Evolutionary conservation across 371 early-diverging fungal species (phyloP), one percentile per base, ranked within the genome.

Genomic region (Choanephora cucurbitarum): DNA sequence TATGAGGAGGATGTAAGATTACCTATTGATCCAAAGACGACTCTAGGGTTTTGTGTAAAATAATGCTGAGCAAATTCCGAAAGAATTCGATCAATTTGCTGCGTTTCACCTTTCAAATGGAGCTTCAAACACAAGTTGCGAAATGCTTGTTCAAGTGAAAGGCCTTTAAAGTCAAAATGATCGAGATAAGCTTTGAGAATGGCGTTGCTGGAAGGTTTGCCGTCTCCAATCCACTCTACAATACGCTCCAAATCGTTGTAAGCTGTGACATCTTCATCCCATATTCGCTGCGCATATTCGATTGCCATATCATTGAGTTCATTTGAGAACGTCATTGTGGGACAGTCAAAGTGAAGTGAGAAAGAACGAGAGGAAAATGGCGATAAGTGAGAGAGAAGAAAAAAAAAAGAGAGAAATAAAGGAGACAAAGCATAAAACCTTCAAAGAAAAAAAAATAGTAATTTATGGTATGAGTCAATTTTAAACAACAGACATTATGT

Each of bases 61-160:
- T 86, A 93, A 5, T 88, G 72, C 44, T 71, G 66, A 32, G 93
- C 73, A 67, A 94, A 86, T 39, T 69, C 82, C 32, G 77, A 78
- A 55, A 94, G 59, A 31, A 94, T 83, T 11, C 94, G 83, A 66
- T 91, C 93, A 39, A 92, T 84, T 44, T 85, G 82, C 65, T 94
- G 95, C 3, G 93, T 85, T 70, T 94, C 95, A 10, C 90, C 95
- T 44, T 84, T 86, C 46, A 94, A 69, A 17, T 81, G 79, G 2
- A 93, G 71, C 13, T 87, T 84, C 34, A 76, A 69, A 48, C 91
- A 90, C 43, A 93, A 62, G 18, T 52, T 72, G 41, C 94, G 80
- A 50, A 94, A 88, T n/a, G 88, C 86, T 55, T 79, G 77, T 57
- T 94, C 94, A 17, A 94, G 69, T 24, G 81, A 76, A 44, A 77